Conservation (phyloP, 2,329 filamentous ascomycete genomes). For the Epichloe elymi region DNA sequence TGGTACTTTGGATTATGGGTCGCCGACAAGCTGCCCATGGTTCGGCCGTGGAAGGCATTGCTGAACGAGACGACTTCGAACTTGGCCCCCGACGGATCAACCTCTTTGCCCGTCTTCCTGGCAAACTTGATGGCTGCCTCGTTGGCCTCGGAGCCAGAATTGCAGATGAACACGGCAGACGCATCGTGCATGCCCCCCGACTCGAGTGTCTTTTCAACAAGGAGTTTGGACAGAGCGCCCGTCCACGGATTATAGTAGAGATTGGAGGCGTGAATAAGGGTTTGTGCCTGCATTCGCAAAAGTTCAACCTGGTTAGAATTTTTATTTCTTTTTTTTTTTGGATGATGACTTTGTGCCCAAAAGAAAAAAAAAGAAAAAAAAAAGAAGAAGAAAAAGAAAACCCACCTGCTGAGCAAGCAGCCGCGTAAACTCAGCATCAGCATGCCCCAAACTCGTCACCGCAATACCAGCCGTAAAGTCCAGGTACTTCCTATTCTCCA, state of each 20-base stretch:
- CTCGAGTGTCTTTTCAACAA: conserved; percentile 68
- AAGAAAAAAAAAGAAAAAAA: background rate
- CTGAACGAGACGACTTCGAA: conserved; percentile 81
- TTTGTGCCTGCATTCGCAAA: conserved; percentile 37
- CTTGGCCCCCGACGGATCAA: conserved; percentile 61
- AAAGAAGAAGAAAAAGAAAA: background rate
- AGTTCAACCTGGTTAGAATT: background rate
- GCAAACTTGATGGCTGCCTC: conserved; percentile 97
- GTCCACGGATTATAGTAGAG: conserved; percentile 97
- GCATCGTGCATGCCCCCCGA: conserved; percentile 75
- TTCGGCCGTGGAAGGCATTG: conserved; percentile 89
- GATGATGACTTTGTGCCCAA: background rate
- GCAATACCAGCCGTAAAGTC: conserved; percentile 96
- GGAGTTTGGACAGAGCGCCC: conserved; percentile 70
- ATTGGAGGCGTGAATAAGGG: conserved; percentile 84
- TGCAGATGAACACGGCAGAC: conserved; percentile 78
- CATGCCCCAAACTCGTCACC: conserved; percentile 85
- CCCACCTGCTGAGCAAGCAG: conserved; percentile 65
- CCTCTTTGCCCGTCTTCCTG: conserved; percentile 71
- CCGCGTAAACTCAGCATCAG: conserved; percentile 63
- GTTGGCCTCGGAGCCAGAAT: conserved; percentile 93
- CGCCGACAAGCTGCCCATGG: conserved; percentile 88
- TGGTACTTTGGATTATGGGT: conserved; percentile 98
- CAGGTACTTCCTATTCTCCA: conserved; percentile 78
- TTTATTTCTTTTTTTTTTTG: too few relatives aligned